Conservation (phyloP, 2,329 filamentous ascomycete genomes). For the Tolypocladium ovalisporum region DNA sequence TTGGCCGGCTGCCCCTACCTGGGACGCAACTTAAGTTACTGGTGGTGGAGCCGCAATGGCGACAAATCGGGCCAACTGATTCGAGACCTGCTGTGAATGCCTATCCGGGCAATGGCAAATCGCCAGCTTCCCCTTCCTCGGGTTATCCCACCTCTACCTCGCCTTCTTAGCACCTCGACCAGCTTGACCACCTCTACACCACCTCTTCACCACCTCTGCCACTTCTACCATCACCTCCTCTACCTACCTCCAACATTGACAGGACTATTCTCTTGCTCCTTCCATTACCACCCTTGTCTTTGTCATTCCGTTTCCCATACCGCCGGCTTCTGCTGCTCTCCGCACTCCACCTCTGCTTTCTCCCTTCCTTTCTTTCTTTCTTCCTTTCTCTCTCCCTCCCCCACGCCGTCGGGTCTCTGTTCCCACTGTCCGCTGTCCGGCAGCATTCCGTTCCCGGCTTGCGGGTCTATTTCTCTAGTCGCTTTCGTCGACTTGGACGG, state of each 20-base stretch:
- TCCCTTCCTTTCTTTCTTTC: too few species aligned
- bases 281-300: background rate
- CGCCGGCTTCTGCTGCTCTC: background rate
- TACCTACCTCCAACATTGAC: background rate
- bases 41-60: background rate
- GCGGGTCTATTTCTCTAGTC: background rate
- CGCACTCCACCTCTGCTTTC: background rate
- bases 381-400: too few species aligned
- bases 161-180: background rate
- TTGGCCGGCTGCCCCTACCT: background rate
- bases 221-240: background rate
- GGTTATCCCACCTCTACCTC: background rate
- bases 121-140: background rate
- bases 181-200: background rate
- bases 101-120: background rate
- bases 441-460: background rate
- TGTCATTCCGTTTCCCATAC: background rate
- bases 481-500: background rate
- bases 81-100: background rate
- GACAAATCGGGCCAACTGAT: background rate
- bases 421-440: too few species aligned
- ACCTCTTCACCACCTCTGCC: too few species aligned
- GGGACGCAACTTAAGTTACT: background rate
- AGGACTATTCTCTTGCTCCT: background rate
- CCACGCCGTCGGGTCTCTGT: too few species aligned